Conservation (phyloP, 495 filamentous ascomycete species). For the Penicilliopsis zonata region DNA sequence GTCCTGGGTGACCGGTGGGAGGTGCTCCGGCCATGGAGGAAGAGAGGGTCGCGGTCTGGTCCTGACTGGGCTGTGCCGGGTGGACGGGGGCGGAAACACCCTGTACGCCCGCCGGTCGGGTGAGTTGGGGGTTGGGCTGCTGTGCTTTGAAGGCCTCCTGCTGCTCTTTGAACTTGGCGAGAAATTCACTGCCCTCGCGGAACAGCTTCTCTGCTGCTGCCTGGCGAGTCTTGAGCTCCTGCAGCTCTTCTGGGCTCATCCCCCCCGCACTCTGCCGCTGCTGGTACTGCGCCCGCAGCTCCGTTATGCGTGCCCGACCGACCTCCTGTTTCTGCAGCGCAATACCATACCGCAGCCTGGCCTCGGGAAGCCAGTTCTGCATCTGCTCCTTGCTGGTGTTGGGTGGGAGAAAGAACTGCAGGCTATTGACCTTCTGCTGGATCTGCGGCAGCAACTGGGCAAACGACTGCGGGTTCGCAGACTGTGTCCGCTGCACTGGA, state of each 20-base stretch:
- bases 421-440: conserved; percentile 31
- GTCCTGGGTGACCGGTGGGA: conserved; percentile 19
- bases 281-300: conserved; percentile 24
- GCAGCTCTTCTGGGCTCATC: conserved; percentile 31
- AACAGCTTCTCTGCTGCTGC: conserved; percentile 31
- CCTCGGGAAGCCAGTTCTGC: conserved; percentile 38
- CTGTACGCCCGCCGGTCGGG: conserved; percentile 6
- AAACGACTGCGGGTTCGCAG: conserved; percentile 28
- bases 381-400: conserved; percentile 33
- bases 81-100: conserved; percentile 9
- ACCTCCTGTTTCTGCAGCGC: conserved; percentile 41
- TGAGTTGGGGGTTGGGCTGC: conserved; percentile 27
- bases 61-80: conserved; percentile 8
- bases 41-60: conserved; percentile 7
- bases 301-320: conserved; percentile 24
- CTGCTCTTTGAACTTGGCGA: conserved; percentile 36
- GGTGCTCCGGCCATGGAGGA: conserved; percentile 12
- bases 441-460: conserved; percentile 30
- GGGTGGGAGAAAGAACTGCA: conserved; percentile 36
- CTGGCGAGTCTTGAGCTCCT: conserved; percentile 30
- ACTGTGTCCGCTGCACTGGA: conserved; percentile 23
- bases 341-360: conserved; percentile 39
- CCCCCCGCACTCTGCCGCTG: conserved; percentile 25
- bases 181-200: conserved; percentile 32
- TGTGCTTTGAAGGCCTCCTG: conserved; percentile 34